These are phyloP conservation scores for Paracorniculantispora psalliotae DNA, from an alignment of 2,329 filamentous ascomycete genomes.

Conservation along the genomic window DNA sequence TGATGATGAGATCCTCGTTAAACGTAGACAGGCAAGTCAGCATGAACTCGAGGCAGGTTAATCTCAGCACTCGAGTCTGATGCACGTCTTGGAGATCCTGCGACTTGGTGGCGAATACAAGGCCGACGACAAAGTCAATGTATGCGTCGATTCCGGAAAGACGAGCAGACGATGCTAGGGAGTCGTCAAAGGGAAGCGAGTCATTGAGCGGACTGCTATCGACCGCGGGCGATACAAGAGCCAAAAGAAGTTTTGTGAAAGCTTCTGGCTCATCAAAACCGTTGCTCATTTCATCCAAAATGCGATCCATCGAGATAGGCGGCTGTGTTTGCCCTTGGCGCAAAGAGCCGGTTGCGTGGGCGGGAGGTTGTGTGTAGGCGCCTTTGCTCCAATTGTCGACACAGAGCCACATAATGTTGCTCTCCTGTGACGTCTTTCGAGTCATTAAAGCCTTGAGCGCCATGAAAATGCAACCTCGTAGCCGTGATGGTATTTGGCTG, in stretches of 20 bases:
- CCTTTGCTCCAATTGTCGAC: conserved; percentile 77
- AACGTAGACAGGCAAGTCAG: conserved; percentile 75
- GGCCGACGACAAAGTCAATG: conserved; percentile 82
- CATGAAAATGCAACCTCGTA: conserved; percentile 80
- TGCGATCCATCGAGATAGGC: conserved; percentile 51
- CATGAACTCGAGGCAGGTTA: conserved; percentile 80
- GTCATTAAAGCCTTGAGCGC: conserved; percentile 71
- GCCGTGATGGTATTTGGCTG: conserved; percentile 67
- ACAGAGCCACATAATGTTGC: conserved; percentile 71
- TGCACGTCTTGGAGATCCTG: conserved; percentile 60
- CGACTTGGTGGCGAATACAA: conserved; percentile 65
- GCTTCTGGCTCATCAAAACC: conserved; percentile 83
- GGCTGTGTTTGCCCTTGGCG: conserved; percentile 31
- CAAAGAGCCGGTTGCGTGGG: conserved; percentile 28
- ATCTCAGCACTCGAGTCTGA: conserved; percentile 68
- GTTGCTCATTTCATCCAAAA: conserved; percentile 68
- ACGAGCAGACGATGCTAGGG: conserved; percentile 70
- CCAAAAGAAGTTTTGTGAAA: conserved; percentile 72
- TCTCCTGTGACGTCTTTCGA: conserved; percentile 63
- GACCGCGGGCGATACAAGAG: conserved; percentile 62
- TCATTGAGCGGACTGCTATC: conserved; percentile 63
- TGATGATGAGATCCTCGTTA: conserved; percentile 86
- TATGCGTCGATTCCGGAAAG: conserved; percentile 84
- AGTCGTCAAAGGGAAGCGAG: conserved; percentile 79
- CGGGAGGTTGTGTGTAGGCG: conserved; percentile 34